Evolutionary conservation across 805 yeast genomes (phyloP).

Genomic region (Candida stauntonica): DNA sequence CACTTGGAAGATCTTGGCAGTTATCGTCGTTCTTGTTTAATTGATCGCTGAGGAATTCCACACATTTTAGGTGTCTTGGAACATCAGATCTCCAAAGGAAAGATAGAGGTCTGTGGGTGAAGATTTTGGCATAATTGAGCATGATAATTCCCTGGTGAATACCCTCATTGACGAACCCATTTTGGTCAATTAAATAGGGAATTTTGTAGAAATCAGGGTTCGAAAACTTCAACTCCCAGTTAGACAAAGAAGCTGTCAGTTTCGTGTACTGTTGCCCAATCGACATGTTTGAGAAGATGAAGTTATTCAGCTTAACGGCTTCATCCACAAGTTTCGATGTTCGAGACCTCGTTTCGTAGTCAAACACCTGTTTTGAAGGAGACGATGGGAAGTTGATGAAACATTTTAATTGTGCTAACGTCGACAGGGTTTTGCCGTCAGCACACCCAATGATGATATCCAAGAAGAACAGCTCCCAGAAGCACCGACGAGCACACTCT

Average conservation of each 20-base stretch:
- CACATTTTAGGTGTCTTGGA: constrained; percentile 38
- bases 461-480: constrained; percentile 50
- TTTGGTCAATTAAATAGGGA: constrained; percentile 39
- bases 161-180: constrained; percentile 48
- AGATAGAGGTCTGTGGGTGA: constrained; percentile 50
- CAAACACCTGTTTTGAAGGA: constrained; percentile 36
- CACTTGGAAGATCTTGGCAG: constrained; percentile 27
- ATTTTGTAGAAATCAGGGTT: constrained; percentile 39
- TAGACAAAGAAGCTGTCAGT: constrained; percentile 43
- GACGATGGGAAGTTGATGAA: constrained; percentile 37
- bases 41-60: constrained; percentile 23
- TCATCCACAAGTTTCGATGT: constrained; percentile 46
- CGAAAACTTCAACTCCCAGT: constrained; percentile 45
- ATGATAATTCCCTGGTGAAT: constrained; percentile 47
- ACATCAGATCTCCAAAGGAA: constrained; percentile 47
- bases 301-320: constrained; percentile 43
- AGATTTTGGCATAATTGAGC: constrained; percentile 49
- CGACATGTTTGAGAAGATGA: constrained; percentile 38
- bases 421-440: constrained; percentile 42
- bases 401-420: constrained; percentile 33
- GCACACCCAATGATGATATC: constrained; percentile 53
- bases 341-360: constrained; percentile 43
- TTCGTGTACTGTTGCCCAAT: constrained; percentile 34
- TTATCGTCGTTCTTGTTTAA: constrained; percentile 28
- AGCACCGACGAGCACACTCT: constrained; percentile 38